Evolutionary conservation across 768 basidiomycete species (phyloP).

Genomic region (Suillus discolor): DNA sequence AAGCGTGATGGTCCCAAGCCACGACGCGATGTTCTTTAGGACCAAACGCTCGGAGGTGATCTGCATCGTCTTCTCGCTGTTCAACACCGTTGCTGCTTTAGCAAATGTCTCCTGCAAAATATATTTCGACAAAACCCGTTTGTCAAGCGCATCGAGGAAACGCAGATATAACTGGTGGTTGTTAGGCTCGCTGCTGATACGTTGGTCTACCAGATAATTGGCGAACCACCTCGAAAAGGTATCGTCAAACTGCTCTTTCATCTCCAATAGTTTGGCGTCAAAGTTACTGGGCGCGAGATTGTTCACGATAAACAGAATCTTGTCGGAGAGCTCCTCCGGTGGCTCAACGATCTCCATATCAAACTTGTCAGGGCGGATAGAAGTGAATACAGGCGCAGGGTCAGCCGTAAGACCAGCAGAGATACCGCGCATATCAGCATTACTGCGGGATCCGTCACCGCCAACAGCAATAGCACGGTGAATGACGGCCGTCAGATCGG

Average conservation of each 20-base stretch:
- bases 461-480: conserved; percentile 66
- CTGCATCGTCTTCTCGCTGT: conserved; percentile 88
- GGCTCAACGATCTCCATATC: conserved; percentile 69
- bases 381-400: conserved; percentile 63
- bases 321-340: conserved; percentile 87
- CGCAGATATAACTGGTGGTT: conserved; percentile 95
- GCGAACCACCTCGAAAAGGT: conserved; percentile 94
- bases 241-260: conserved; percentile 83
- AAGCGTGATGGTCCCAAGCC: conserved; percentile 93
- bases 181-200: conserved; percentile 95
- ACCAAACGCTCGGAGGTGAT: conserved; percentile 82
- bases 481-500: conserved; percentile 74
- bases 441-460: conserved; percentile 42
- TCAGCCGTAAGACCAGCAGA: conserved; percentile 42
- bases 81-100: conserved; percentile 84
- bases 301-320: conserved; percentile 97
- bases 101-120: conserved; percentile 93
- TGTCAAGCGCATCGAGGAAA: conserved; percentile 84
- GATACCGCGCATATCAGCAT: conserved; percentile 43
- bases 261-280: conserved; percentile 82
- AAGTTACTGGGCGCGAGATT: conserved; percentile 96
- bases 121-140: conserved; percentile 65
- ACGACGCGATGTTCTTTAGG: conserved; percentile 92
- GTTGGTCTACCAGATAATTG: conserved; percentile 95
- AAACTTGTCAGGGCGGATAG: conserved; percentile 73